A percentile compares a stretch with the other conserved stretches of the same genome.
Evolutionary conservation across 192 early-diverging fungal genomes (phyloP).

Genomic region (Linnemannia exigua): DNA sequence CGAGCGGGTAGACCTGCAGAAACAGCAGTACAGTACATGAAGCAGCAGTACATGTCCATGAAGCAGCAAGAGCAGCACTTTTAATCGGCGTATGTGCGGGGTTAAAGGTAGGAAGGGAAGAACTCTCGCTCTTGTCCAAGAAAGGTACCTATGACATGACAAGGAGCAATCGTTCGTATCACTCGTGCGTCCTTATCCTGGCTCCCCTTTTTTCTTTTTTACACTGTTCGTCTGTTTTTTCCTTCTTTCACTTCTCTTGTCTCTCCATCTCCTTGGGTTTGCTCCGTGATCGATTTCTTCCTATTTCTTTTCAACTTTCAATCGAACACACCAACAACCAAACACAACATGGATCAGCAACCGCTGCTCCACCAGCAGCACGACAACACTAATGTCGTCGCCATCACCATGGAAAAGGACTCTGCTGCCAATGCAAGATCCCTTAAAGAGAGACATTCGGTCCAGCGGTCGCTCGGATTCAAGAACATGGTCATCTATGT

Average conservation of each 20-base stretch:
- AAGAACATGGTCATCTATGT: slow-evolving; percentile 44
- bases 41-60: no score
- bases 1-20: background rate
- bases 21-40: no score
- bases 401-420: slow-evolving; percentile 47
- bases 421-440: slow-evolving; percentile 10
- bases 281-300: background rate
- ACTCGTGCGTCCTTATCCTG: background rate
- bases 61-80: background rate
- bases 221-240: background rate
- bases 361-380: background rate
- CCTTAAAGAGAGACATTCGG: background rate
- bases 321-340: background rate
- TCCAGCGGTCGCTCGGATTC: slow-evolving; percentile 37
- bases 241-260: background rate
- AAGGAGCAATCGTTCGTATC: background rate
- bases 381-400: background rate
- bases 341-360: background rate
- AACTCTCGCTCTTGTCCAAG: background rate
- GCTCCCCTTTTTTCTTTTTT: background rate
- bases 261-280: background rate
- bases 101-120: background rate
- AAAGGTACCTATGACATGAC: background rate
- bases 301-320: background rate
- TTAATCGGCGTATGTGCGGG: background rate